Evolutionary conservation across 192 early-diverging fungal species (phyloP), one percentile per base, ranked within the genome.

Genomic region (Coemansia sp.): DNA sequence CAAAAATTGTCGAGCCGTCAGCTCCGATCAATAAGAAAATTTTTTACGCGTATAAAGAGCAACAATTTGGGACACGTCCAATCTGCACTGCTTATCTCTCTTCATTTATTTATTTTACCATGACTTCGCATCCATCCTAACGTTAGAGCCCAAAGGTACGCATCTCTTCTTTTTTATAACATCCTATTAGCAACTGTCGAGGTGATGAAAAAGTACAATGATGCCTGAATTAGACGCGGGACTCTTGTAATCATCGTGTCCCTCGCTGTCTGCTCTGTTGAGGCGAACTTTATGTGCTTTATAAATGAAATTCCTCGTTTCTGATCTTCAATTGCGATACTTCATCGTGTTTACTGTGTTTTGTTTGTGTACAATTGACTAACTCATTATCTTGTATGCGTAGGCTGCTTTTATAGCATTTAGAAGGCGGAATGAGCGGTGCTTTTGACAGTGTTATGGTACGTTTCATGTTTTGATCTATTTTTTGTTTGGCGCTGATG

Each of bases 241-340:
- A 80, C 48, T 61, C 37, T 69, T 39, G 71, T 72, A 64, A 72
- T 72, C 68, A 64, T 77, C 65, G 47, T 59, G 61, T 80, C 77
- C 77, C 71, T 80, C 77, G 77, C 77, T 80, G 77, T 74, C 77
- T 74, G 56, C 59, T 80, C 59, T 80, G 77, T 80, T 59, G 77
- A 80, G 54, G 63, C 65, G 10, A 74, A 68, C 49, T 55, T 55
- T 70, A 47, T 64, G 68, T 75, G 59, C 67, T 75, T 49, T 41
- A 68, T 60, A 73, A 71, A 79, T 79, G 77, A 71, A 74, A 73
- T 80, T 80, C 77, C 77, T 80, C 77, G 71, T 80, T 80, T 80
- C 71, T 80, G 77, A 80, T 74, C 72, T 68, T 31, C 60, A n/a
- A 29, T 31, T 57, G 55, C 31, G 14, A 35, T n/a, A n/a, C n/a